A percentile compares a stretch with the other conserved stretches of the same genome.
These are phyloP conservation scores for Lagerstroemia speciosa DNA, from an alignment of 345 rosid species.

Conservation along the genomic window DNA sequence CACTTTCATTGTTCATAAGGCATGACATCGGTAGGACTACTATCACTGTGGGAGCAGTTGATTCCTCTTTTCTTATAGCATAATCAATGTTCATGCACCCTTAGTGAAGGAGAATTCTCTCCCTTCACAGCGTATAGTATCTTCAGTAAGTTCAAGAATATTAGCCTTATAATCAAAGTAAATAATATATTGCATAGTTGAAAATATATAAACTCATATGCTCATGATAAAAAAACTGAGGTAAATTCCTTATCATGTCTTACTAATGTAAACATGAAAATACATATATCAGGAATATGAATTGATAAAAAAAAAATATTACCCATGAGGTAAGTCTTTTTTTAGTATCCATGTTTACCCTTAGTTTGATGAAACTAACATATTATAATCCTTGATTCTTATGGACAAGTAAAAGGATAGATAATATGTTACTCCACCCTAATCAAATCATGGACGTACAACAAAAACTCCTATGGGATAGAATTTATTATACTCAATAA, in stretches of 20 bases:
- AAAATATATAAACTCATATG: not conserved
- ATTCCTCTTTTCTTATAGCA: not conserved
- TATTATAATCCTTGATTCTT: not conserved
- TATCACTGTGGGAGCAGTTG: not conserved
- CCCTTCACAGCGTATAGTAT: not conserved
- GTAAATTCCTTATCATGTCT: not conserved
- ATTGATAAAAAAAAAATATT: not conserved
- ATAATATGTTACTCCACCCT: no score
- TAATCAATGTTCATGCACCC: not conserved
- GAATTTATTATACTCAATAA: no score
- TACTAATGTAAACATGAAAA: not conserved
- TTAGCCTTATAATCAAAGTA: not conserved
- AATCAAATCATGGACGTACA: no score
- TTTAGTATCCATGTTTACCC: not conserved
- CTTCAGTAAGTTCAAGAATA: not conserved
- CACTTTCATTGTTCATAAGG: not conserved
- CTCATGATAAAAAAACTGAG: not conserved
- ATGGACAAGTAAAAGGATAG: not conserved
- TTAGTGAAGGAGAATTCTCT: not conserved
- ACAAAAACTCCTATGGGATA: no score
- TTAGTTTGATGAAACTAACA: not conserved
- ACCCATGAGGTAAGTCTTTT: not conserved
- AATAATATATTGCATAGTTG: not conserved
- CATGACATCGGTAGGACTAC: not conserved
- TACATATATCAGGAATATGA: not conserved